Conservation (phyloP, 495 filamentous ascomycete genomes). For the Aspergillus bertholletiae region DNA sequence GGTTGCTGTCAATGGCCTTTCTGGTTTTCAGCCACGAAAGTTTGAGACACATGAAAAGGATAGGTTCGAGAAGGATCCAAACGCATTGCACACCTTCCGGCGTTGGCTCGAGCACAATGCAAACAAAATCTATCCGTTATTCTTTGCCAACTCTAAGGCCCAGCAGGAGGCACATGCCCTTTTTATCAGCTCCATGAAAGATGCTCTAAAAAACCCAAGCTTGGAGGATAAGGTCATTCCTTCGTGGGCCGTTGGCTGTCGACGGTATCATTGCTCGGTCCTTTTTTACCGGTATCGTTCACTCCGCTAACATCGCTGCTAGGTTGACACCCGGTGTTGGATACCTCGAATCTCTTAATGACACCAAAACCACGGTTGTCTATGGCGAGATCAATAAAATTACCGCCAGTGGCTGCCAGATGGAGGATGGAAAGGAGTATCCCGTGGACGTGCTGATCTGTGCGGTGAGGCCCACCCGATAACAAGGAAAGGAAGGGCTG, state of each 20-base stretch:
- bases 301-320: too few relatives aligned
- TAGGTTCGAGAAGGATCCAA: slow-evolving; percentile 27
- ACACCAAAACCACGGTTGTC: slow-evolving; percentile 33
- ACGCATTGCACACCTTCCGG: slow-evolving; percentile 5
- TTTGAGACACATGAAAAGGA: slow-evolving; percentile 32
- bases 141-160: not conserved
- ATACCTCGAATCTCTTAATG: slow-evolving; percentile 34
- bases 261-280: too few relatives aligned
- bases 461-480: too few relatives aligned
- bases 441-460: slow-evolving; percentile 32
- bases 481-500: too few relatives aligned
- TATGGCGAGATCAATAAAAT: slow-evolving; percentile 28
- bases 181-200: slow-evolving; percentile 4
- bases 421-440: slow-evolving; percentile 32
- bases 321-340: slow-evolving; percentile 37
- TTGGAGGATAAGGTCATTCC: slow-evolving; percentile 20
- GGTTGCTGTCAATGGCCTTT: slow-evolving; percentile 3
- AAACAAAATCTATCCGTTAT: slow-evolving; percentile 3
- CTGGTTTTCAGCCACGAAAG: slow-evolving; percentile 16
- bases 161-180: not conserved
- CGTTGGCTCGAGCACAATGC: slow-evolving; percentile 6
- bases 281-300: too few relatives aligned
- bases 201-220: slow-evolving; percentile 4
- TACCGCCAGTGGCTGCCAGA: slow-evolving; percentile 31
- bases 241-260: slow-evolving; percentile 36